A percentile compares a stretch with the other conserved stretches of the same genome.
Evolutionary conservation across 495 filamentous ascomycete genomes (phyloP).

Genomic region (Penicillium mononematosum): DNA sequence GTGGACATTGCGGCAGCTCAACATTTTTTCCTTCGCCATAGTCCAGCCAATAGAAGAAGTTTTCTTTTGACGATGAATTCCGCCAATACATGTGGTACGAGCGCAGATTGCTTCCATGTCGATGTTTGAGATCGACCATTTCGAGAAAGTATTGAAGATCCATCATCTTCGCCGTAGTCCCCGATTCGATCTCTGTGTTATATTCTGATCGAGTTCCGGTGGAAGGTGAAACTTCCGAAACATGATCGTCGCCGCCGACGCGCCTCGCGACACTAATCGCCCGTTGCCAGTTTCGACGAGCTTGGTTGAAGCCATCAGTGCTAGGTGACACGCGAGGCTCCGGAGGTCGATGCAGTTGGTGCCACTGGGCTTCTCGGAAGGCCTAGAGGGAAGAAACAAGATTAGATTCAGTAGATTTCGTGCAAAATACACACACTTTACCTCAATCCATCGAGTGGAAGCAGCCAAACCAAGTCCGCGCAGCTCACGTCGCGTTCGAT

Average conservation of each 20-base stretch:
- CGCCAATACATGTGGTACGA: constrained; percentile 86
- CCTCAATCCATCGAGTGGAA: constrained; percentile 65
- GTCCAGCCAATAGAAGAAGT: constrained; percentile 97
- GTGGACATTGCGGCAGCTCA: constrained; percentile 58
- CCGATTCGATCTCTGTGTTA: constrained; percentile 29
- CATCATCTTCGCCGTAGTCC: constrained; percentile 70
- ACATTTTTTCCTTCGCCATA: constrained; percentile 66
- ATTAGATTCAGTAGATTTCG: background rate
- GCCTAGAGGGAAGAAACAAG: constrained; percentile 36
- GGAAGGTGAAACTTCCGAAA: constrained; percentile 24
- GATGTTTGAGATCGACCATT: constrained; percentile 88
- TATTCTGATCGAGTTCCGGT: constrained; percentile 24
- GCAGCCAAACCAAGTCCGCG: constrained; percentile 63
- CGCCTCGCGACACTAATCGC: constrained; percentile 66
- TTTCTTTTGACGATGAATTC: constrained; percentile 68
- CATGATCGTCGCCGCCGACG: constrained; percentile 58
- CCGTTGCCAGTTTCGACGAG: constrained; percentile 73
- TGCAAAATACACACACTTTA: constrained; percentile 21
- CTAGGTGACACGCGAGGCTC: constrained; percentile 27
- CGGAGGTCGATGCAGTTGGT: constrained; percentile 32
- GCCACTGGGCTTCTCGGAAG: constrained; percentile 57
- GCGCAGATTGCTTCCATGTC: constrained; percentile 82
- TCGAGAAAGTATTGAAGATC: constrained; percentile 88
- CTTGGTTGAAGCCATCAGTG: constrained; percentile 33
- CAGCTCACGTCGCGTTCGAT: constrained; percentile 64